A percentile compares a stretch with the other conserved stretches of the same genome.
These are phyloP conservation scores for Claviceps fusiformis DNA, from an alignment of 2,329 filamentous ascomycete species.

Conservation along the genomic window DNA sequence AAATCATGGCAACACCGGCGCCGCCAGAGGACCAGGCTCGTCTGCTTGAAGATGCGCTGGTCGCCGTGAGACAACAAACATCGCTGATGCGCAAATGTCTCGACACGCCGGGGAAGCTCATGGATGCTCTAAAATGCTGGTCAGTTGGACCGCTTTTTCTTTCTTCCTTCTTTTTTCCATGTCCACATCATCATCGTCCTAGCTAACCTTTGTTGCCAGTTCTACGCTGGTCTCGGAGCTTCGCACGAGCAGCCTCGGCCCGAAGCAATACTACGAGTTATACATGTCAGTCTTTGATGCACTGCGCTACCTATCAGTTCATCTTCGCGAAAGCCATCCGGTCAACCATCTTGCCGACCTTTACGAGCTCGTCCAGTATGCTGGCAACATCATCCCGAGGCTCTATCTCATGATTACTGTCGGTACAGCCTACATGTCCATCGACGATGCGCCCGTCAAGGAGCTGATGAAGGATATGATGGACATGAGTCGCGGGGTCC, in stretches of 20 bases:
- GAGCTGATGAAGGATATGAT: constrained; percentile 99
- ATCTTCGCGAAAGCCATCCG: constrained; percentile 92
- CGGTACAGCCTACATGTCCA: constrained; percentile 96
- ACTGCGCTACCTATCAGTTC: constrained; percentile 86
- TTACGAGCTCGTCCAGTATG: constrained; percentile 96
- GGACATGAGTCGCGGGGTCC: constrained; percentile 98
- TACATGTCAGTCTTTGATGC: constrained; percentile 99
- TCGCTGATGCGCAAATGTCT: constrained; percentile 94
- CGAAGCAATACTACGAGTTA: constrained; percentile 98
- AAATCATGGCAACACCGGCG: constrained; percentile 39
- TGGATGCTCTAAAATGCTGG: constrained; percentile 99
- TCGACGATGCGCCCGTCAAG: constrained; percentile 95
- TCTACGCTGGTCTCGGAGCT: constrained; percentile 97
- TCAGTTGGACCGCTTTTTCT: constrained; percentile 39
- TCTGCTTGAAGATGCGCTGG: constrained; percentile 91
- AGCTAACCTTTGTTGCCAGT: constrained; percentile 34
- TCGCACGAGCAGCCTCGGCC: constrained; percentile 90
- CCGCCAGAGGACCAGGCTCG: constrained; percentile 72
- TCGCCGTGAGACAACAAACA: constrained; percentile 94
- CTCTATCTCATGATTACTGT: constrained; percentile 99
- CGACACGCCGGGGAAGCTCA: constrained; percentile 93
- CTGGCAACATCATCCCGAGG: constrained; percentile 91
- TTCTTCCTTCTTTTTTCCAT: too few relatives aligned
- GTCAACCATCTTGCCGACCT: constrained; percentile 96
- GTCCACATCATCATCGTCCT: background rate